Evolutionary conservation across 2,329 filamentous ascomycete species (phyloP), one percentile per base, ranked within the genome.

Genomic region (Fusarium marasasianum): DNA sequence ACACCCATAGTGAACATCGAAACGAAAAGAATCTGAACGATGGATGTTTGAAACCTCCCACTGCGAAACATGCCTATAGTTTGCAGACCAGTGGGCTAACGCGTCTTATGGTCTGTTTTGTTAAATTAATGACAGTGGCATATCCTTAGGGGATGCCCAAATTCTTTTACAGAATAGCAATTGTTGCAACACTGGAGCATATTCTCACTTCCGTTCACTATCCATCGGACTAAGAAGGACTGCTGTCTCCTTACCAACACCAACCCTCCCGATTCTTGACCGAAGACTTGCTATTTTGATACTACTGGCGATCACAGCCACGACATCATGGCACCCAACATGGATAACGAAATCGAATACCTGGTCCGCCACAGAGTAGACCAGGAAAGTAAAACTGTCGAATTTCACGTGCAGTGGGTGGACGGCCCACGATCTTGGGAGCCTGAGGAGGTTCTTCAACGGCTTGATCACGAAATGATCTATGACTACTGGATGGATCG

Each of bases 401-500:
- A 26, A 11, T 4, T 45, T 8, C 24, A 14, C 2, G 24, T 45
- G 2, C 24, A 26, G 17, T 45, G 24, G 24, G 24, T 26, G 4
- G 43, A 45, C 26, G 20, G 7, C 12, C 24, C 43, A 26, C 43
- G 17, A 8, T 45, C 43, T 26, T 45, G 24, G 43, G 43, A 45
- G 13, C 8, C 2, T 4, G 43, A 45, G 7, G 43, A 20, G 2
- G 26, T 14, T 20, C 5, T 45, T 1, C 43, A 26, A 26, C 3
- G 2, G 0, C 13, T 26, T 18, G 24, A 14, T 45, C 17, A 4
- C 8, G 5, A 26, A 26, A 13, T 8, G 0, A 5, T 45, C 1
- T 45, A 45, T 20, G 13, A 8, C 6, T 45, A 45, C 43, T 45
- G 43, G 43, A 4, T 26, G 13, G 43, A 45, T 12, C 43, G 43